Evolutionary conservation across 306 rosid species (phyloP), one percentile per base, ranked within the genome.

Genomic region (Vachellia pachyceras): DNA sequence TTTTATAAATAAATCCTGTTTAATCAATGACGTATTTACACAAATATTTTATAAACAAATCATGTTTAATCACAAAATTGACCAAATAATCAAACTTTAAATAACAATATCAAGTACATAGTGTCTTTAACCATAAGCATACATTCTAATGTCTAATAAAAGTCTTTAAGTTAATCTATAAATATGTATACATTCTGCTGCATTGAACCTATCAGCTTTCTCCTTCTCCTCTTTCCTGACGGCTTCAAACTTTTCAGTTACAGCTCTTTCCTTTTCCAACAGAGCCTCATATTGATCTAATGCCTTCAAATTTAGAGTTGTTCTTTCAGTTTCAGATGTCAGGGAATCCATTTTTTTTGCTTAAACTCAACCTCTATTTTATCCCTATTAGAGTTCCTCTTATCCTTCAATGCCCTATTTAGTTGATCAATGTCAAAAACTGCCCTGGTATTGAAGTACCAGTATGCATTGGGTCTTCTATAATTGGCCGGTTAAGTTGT

Each of bases 261-360:
- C 85, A 82, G 82, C 88, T 87, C 90, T 92, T 89, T 93, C 99
- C 90, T 90, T 96, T 84, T 90, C 94, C 67, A 88, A 88, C 73
- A 96, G 85, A 82, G 93, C 93, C 73, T 96, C 99, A 78, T 96
- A 96, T 77, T 96, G 99, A 78, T 93, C 99, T 81, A 96, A 84
- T 78, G 99, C 98, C 89, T 94, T 96, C 92, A 96, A 84, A 90
- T 96, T 96, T 41, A 98, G 99, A 33, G 99, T 97, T 3, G 99
- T 96, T 90, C 90, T 92, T 65, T 96, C 98, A 22, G 92, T 96
- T 76, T 96, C 99, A 66, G 97, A 86, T 78, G 85, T 65, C 78
- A 93, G 69, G 79, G 92, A 81, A 80, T 90, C 97, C 83, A 87
- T 87, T 80, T 93, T n/a, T n/a, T 91, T 77, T 88, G 94, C 91